A percentile compares a stretch with the other conserved stretches of the same genome.
Conservation (phyloP, 2,329 filamentous ascomycete species). For the Nothophaeocryptopus gaeumannii region DNA sequence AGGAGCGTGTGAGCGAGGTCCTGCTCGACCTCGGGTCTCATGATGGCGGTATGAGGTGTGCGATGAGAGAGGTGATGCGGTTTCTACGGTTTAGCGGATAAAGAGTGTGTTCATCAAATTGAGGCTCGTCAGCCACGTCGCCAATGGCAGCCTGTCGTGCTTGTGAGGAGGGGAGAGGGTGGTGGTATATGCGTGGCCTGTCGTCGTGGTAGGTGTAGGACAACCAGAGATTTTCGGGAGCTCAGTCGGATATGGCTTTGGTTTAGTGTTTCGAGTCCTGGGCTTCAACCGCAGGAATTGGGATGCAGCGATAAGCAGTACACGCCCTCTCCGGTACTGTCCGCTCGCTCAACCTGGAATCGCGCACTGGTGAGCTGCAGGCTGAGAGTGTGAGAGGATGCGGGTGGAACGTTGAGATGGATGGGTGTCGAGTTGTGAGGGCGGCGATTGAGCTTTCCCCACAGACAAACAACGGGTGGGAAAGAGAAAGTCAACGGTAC, state of each 20-base stretch:
- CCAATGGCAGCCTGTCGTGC: slow-evolving; percentile 7
- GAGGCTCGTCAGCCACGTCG: slow-evolving; percentile 4
- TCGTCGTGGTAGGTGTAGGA: slow-evolving; percentile 5
- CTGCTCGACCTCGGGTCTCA: slow-evolving; percentile 99
- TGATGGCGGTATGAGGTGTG: slow-evolving; percentile 42
- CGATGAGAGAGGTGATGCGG: slow-evolving; percentile 16
- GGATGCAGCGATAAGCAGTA: slow-evolving; percentile 5
- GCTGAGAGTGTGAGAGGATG: neutral
- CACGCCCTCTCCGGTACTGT: slow-evolving; percentile 3
- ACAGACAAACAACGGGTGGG: slow-evolving; percentile 1
- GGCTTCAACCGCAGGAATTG: too few relatives aligned
- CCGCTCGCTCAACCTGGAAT: slow-evolving; percentile 12
- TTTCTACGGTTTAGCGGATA: slow-evolving; percentile 4
- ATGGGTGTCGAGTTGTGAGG: neutral
- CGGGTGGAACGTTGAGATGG: slow-evolving; percentile 9
- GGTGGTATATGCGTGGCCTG: neutral
- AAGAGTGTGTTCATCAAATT: slow-evolving; percentile 21
- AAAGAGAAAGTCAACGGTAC: slow-evolving; percentile 2
- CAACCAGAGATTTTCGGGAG: slow-evolving; percentile 15
- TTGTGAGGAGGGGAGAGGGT: slow-evolving; percentile 2
- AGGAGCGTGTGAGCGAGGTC: slow-evolving; percentile 98
- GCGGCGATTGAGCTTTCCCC: slow-evolving; percentile 8
- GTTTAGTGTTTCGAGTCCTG: too few relatives aligned
- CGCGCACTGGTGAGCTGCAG: slow-evolving; percentile 10
- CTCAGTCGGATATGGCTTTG: too few relatives aligned